Evolutionary conservation across 352 stramenopile species (phyloP).

Genomic region (Phytophthora cryptogea): DNA sequence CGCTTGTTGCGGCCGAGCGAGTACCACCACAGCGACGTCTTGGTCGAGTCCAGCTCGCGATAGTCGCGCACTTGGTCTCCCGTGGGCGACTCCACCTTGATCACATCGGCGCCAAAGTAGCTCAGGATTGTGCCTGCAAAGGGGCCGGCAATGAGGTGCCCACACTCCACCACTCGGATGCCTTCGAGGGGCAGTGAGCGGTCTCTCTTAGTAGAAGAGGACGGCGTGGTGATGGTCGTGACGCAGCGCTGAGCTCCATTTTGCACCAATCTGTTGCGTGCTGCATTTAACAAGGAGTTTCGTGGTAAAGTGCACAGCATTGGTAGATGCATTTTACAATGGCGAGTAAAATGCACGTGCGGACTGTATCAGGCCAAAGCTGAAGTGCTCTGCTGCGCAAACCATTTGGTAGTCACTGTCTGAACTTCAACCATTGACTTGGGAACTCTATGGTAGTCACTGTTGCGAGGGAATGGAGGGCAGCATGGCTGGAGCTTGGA

Average conservation of each 20-base stretch:
- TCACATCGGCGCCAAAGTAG: conserved; percentile 91
- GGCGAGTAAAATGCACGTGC: conserved; percentile 1
- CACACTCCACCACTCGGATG: conserved; percentile 79
- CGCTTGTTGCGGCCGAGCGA: conserved; percentile 90
- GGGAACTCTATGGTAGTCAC: conserved; percentile 11
- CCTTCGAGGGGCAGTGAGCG: conserved; percentile 62
- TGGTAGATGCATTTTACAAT: conserved; percentile 6
- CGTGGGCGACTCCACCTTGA: conserved; percentile 88
- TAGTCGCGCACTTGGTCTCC: conserved; percentile 86
- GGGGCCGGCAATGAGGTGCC: conserved; percentile 79
- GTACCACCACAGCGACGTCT: conserved; percentile 90
- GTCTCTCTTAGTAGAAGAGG: conserved; percentile 15
- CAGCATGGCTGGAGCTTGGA: conserved; percentile 34
- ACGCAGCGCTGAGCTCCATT: conserved; percentile 27
- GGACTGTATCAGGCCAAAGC: conserved; percentile 6
- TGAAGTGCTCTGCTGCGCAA: conserved; percentile 33
- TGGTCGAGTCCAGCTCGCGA: conserved; percentile 67
- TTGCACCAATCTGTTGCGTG: conserved; percentile 6
- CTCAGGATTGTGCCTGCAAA: conserved; percentile 85
- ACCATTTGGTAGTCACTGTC: conserved; percentile 17
- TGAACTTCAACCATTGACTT: conserved; percentile 34
- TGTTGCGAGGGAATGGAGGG: conserved; percentile 11
- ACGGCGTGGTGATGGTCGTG: conserved; percentile 38
- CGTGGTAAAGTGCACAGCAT: conserved; percentile 8
- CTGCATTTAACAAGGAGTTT: conserved; percentile 15